Evolutionary conservation across 1,284 basidiomycete genomes (phyloP).

Genomic region (Puccinia polysora): DNA sequence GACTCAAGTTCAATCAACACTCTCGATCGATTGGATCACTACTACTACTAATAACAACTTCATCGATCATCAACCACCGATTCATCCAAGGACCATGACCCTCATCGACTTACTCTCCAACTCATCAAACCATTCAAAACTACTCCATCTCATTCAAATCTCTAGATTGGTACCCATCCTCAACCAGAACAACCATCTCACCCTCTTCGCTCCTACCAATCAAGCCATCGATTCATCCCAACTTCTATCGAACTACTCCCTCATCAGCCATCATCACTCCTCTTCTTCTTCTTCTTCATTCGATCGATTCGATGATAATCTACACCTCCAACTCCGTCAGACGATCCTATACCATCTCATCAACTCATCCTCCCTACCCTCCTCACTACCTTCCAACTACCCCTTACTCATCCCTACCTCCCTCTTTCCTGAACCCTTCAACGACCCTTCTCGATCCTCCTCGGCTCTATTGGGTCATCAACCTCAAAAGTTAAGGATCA

Average conservation of each 20-base stretch:
- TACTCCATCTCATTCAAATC: constrained; percentile 75
- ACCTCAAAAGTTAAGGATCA: constrained; percentile 66
- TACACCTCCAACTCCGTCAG: constrained; percentile 76
- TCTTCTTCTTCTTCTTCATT: too few species aligned
- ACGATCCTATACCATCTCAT: constrained; percentile 91
- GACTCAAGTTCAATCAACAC: too few species aligned
- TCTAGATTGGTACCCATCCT: constrained; percentile 85
- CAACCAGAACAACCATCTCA: constrained; percentile 73
- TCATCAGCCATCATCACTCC: background rate
- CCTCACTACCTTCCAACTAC: constrained; percentile 47
- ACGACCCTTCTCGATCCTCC: constrained; percentile 65
- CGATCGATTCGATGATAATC: constrained; percentile 63
- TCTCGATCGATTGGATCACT: too few species aligned
- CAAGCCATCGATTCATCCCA: constrained; percentile 64
- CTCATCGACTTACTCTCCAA: constrained; percentile 72
- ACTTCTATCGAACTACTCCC: constrained; percentile 3
- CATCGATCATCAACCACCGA: too few species aligned
- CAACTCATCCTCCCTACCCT: constrained; percentile 67
- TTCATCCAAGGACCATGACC: constrained; percentile 54
- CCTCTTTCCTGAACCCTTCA: constrained; percentile 58
- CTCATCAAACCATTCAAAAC: constrained; percentile 72
- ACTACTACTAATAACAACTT: too few species aligned
- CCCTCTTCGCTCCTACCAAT: constrained; percentile 92
- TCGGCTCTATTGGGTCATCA: constrained; percentile 51
- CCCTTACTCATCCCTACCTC: constrained; percentile 45